Conservation (phyloP, 768 basidiomycete genomes). For the Porpolomopsis calyptriformis region DNA sequence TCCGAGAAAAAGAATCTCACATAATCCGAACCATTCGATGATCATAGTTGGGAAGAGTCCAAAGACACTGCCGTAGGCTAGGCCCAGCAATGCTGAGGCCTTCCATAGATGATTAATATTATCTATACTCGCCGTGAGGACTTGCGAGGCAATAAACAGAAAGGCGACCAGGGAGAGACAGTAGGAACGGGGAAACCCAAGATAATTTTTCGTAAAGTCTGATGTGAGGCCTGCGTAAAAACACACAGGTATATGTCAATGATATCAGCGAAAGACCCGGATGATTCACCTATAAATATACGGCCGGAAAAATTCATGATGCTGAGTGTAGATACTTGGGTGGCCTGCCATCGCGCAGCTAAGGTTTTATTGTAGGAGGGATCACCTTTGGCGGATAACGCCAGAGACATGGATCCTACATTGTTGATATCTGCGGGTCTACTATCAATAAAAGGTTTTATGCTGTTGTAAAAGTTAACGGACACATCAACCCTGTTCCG, state of each 20-base stretch:
- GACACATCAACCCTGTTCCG: slow-evolving; percentile 72
- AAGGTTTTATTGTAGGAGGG: slow-evolving; percentile 54
- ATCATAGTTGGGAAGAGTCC: slow-evolving; percentile 66
- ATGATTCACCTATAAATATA: slow-evolving; percentile 52
- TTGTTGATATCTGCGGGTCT: slow-evolving; percentile 60
- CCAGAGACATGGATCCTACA: slow-evolving; percentile 61
- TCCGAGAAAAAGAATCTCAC: slow-evolving; percentile 35
- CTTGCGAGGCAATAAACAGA: slow-evolving; percentile 65
- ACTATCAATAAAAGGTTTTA: not conserved
- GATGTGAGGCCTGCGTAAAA: slow-evolving; percentile 48
- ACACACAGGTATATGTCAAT: not conserved
- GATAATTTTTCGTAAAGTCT: slow-evolving; percentile 49
- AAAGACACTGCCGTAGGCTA: slow-evolving; percentile 65
- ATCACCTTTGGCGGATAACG: slow-evolving; percentile 52
- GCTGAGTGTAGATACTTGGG: slow-evolving; percentile 77
- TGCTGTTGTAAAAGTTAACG: slow-evolving; percentile 14
- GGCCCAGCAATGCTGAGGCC: slow-evolving; percentile 43
- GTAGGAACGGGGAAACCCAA: slow-evolving; percentile 54
- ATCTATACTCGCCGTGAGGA: slow-evolving; percentile 44
- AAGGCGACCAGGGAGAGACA: slow-evolving; percentile 56
- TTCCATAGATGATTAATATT: slow-evolving; percentile 59
- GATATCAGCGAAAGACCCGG: not conserved
- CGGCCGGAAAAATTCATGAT: slow-evolving; percentile 75
- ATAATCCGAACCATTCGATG: slow-evolving; percentile 83
- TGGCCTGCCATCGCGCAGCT: slow-evolving; percentile 67